Evolutionary conservation across 495 filamentous ascomycete species (phyloP).

Genomic region (Thermothielavioides terrestris): DNA sequence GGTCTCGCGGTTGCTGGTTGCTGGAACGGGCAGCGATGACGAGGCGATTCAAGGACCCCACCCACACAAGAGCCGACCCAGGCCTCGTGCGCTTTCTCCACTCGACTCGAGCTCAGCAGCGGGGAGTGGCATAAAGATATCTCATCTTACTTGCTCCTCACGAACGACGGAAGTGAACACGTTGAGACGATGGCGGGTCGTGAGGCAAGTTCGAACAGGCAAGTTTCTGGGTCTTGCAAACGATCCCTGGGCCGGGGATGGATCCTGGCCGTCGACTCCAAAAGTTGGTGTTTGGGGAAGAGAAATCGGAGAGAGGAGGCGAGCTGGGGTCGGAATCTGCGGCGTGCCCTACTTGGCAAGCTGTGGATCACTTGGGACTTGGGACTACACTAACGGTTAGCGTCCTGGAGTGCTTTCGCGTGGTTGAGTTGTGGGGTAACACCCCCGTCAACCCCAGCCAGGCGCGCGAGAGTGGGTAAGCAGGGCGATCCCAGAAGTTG

Average conservation of each 20-base stretch:
- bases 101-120: constrained; percentile 13
- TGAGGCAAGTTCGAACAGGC: neutral
- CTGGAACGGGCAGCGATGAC: constrained; percentile 1
- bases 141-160: constrained; percentile 18
- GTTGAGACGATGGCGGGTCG: neutral
- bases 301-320: constrained; percentile 16
- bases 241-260: neutral
- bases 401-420: constrained; percentile 22
- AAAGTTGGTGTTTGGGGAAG: constrained; percentile 7
- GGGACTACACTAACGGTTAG: neutral
- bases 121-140: constrained; percentile 11
- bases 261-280: constrained; percentile 6
- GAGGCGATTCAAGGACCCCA: constrained; percentile 15
- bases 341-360: constrained; percentile 10
- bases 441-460: constrained; percentile 3
- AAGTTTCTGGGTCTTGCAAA: neutral
- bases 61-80: constrained; percentile 15
- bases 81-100: constrained; percentile 14
- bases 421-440: constrained; percentile 25
- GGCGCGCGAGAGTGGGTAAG: too few species aligned
- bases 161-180: neutral
- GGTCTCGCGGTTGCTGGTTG: too few species aligned
- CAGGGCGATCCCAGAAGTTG: too few species aligned
- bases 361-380: constrained; percentile 9
- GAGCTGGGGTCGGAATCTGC: constrained; percentile 19